Evolutionary conservation across 2,329 filamentous ascomycete species (phyloP), one percentile per base, ranked within the genome.

Genomic region (Aureobasidium lini): DNA sequence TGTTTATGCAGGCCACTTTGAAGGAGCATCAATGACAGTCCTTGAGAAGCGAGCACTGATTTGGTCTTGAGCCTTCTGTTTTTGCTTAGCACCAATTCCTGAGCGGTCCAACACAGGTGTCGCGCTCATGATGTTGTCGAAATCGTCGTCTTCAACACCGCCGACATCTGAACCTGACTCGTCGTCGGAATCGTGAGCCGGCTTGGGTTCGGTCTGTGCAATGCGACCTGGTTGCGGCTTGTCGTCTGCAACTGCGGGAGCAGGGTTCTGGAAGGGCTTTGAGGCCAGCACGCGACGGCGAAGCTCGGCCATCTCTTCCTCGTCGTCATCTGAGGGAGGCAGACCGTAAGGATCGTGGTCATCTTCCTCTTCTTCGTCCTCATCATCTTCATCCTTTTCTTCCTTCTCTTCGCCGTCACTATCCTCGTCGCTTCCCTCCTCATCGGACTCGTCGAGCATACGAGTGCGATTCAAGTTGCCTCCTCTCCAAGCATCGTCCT

Each of bases 271-370:
- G 68, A 99, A 99, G 0, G 91, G 84, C 70, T 93, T 96, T 6
- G 93, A 96, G 6, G 87, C 88, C 2, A 99, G 81, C n/a, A 97
- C 90, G 66, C 90, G 89, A 58, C 88, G 85, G 50, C 94, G 84
- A 56, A 99, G 86, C 68, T 95, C 92, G 37, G 90, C 92, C 92
- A 97, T 97, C 69, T 91, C 86, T 56, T 89, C 88, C 66, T 95
- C 90, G 60, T 96, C 87, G 60, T 89, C 89, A 65, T 90, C 87
- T 4, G 73, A 72, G 59, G 91, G 88, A 9, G 90, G 90, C 47
- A 95, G 82, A 57, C 84, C 86, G 67, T 87, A 92, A 0, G 85
- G 86, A 66, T 94, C 89, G 65, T 79, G 73, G 23, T 81, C 74
- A 29, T 78, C 73, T 23, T 76, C 73, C 2, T 71, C 69, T 6